A percentile compares a stretch with the other conserved stretches of the same genome.
These are phyloP conservation scores for Apophysomyces variabilis DNA, from an alignment of 371 early-diverging fungal genomes.

Conservation along the genomic window DNA sequence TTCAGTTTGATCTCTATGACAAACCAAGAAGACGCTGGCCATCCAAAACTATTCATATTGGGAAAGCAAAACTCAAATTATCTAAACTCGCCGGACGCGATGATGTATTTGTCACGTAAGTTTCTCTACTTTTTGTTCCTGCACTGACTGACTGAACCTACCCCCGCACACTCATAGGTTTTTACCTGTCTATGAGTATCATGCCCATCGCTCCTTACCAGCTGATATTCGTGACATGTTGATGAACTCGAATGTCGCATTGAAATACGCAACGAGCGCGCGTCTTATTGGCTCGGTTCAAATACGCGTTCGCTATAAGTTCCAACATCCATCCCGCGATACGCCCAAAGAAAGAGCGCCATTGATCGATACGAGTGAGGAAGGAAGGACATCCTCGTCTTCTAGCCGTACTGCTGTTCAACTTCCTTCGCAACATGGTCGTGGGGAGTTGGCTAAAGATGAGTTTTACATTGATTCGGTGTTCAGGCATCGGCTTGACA, in stretches of 20 bases:
- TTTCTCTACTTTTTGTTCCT: not conserved
- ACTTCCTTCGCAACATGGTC: conserved; percentile 30
- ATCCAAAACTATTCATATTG: conserved; percentile 41
- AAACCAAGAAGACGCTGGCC: conserved; percentile 42
- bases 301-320: conserved; percentile 41
- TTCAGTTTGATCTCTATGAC: conserved; percentile 41
- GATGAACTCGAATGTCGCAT: conserved; percentile 34
- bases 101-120: conserved; percentile 50
- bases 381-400: not conserved
- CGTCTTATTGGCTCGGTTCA: conserved; percentile 43
- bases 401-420: conserved; percentile 5
- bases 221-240: conserved; percentile 45
- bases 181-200: conserved; percentile 54
- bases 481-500: conserved; percentile 29
- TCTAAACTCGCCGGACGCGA: conserved; percentile 38
- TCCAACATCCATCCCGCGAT: conserved; percentile 19
- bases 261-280: conserved; percentile 24
- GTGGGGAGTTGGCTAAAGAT: conserved; percentile 37
- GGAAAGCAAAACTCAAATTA: conserved; percentile 51
- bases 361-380: not conserved
- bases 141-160: not conserved
- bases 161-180: conserved; percentile 26
- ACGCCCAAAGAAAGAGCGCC: not conserved
- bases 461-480: conserved; percentile 26
- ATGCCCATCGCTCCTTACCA: conserved; percentile 40